Conservation (phyloP, 2,329 filamentous ascomycete genomes). For the Hirsutella minnesotensis region DNA sequence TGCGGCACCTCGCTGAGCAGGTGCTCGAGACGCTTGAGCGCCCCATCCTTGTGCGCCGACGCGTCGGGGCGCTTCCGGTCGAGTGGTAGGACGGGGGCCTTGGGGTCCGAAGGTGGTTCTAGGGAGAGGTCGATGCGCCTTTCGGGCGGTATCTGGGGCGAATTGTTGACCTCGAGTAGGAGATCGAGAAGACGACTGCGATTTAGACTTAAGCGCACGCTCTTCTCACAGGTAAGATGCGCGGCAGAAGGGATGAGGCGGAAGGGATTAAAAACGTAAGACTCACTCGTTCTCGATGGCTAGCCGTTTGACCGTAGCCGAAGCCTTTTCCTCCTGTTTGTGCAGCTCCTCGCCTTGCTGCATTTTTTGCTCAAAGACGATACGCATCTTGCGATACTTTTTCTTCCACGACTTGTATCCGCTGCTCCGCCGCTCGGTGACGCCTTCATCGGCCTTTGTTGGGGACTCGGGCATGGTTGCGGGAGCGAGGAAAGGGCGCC, state of each 20-base stretch:
- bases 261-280: neutral
- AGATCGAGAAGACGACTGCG: slow-evolving; percentile 76
- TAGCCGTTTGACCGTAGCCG: slow-evolving; percentile 69
- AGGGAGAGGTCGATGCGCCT: slow-evolving; percentile 62
- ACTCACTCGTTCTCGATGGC: slow-evolving; percentile 87
- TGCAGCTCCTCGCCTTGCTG: slow-evolving; percentile 73
- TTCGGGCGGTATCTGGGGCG: slow-evolving; percentile 61
- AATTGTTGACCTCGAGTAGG: slow-evolving; percentile 80
- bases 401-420: slow-evolving; percentile 68
- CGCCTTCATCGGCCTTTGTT: slow-evolving; percentile 29
- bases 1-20: slow-evolving; percentile 43
- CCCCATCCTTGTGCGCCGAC: slow-evolving; percentile 24
- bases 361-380: slow-evolving; percentile 66
- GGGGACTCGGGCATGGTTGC: slow-evolving; percentile 16
- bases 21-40: slow-evolving; percentile 35
- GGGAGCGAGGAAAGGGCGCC: neutral
- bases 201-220: neutral
- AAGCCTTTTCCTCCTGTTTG: slow-evolving; percentile 68
- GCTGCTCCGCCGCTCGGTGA: slow-evolving; percentile 30
- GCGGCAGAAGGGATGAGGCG: too few species aligned
- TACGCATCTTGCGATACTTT: slow-evolving; percentile 89
- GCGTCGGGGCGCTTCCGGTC: slow-evolving; percentile 17
- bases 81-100: slow-evolving; percentile 17
- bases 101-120: slow-evolving; percentile 7
- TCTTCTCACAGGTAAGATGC: too few species aligned